Conservation (phyloP, 352 stramenopile species). For the Pythium plurisporium region DNA sequence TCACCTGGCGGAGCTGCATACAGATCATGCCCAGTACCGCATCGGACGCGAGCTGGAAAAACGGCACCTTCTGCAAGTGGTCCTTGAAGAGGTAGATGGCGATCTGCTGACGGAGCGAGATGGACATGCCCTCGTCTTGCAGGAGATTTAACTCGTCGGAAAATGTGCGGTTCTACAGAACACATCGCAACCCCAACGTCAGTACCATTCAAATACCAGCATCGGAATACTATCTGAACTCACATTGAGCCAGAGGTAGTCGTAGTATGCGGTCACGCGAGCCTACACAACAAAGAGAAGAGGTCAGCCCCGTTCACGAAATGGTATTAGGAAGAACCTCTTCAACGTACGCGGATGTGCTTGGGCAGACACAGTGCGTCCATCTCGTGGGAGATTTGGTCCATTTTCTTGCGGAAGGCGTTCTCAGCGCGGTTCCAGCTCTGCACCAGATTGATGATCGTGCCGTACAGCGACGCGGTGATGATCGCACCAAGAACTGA, state of each 20-base stretch:
- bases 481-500: conserved; percentile 44
- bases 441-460: conserved; percentile 54
- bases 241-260: conserved; percentile 67
- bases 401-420: conserved; percentile 67
- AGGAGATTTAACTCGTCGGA: conserved; percentile 58
- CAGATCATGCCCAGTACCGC: conserved; percentile 64
- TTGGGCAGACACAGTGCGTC: conserved; percentile 51
- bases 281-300: conserved; percentile 10
- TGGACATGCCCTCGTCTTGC: conserved; percentile 59
- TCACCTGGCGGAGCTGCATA: conserved; percentile 60
- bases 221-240: not conserved
- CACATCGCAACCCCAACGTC: too few relatives aligned
- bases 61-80: conserved; percentile 62
- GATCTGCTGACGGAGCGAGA: conserved; percentile 48
- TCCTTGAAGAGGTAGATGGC: conserved; percentile 72
- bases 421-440: conserved; percentile 64
- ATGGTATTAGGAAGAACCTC: too few relatives aligned
- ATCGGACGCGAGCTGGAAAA: conserved; percentile 63
- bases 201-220: not conserved
- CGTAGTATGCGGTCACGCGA: conserved; percentile 57
- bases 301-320: too few relatives aligned
- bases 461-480: conserved; percentile 48
- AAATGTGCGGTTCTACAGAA: conserved; percentile 38
- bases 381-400: conserved; percentile 66
- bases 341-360: conserved; percentile 34